phyloP scores from a whole-genome alignment of 805 yeast species.

The Candida ulmi region DNA sequence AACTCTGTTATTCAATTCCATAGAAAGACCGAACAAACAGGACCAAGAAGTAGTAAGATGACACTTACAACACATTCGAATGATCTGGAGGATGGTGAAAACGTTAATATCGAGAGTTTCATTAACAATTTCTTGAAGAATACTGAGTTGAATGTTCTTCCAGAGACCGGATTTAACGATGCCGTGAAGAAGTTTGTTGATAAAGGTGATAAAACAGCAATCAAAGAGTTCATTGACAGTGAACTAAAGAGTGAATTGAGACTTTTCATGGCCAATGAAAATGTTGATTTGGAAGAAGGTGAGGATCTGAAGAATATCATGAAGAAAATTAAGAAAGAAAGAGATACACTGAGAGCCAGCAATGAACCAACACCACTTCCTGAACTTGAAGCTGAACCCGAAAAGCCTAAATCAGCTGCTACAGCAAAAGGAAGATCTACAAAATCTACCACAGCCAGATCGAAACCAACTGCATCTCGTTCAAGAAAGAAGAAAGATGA shows the following conservation, averaged over 20 bases:
- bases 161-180: conserved; percentile 66
- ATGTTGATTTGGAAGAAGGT: conserved; percentile 30
- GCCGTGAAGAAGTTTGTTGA: conserved; percentile 71
- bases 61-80: conserved; percentile 4
- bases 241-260: conserved; percentile 51
- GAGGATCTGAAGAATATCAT: conserved; percentile 36
- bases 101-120: conserved; percentile 52
- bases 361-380: background rate
- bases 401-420: background rate
- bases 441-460: background rate
- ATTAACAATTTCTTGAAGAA: conserved; percentile 59
- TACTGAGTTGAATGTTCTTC: conserved; percentile 62
- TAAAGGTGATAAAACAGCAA: conserved; percentile 73
- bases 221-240: conserved; percentile 54
- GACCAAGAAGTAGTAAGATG: conserved; percentile 6
- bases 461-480: background rate
- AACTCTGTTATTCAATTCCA: conserved; percentile 76
- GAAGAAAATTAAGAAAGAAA: conserved; percentile 30
- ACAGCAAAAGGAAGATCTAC: background rate
- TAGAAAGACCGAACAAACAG: conserved; percentile 33
- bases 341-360: background rate
- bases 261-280: conserved; percentile 37
- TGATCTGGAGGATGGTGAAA: conserved; percentile 26
- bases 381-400: background rate
- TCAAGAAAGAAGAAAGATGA: background rate